A percentile compares a stretch with the other conserved stretches of the same genome.
Evolutionary conservation across 768 basidiomycete species (phyloP).

Genomic region (Coprinopsis marcescibilis): DNA sequence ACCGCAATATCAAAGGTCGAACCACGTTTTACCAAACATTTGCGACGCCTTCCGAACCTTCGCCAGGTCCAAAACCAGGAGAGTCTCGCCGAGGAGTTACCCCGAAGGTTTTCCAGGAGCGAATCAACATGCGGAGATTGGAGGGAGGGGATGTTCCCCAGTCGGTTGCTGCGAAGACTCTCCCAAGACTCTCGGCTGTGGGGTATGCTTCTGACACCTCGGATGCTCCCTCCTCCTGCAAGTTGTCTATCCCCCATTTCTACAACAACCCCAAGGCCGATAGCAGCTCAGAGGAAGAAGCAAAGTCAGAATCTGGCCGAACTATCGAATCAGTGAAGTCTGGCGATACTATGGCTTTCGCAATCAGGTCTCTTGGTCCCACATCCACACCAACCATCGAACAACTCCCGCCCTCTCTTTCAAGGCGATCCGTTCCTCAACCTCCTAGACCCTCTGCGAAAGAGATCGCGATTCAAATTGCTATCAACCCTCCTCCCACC

Average conservation of each 20-base stretch:
- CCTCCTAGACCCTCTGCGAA: not conserved
- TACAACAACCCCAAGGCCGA: not conserved
- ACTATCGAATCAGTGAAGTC: not conserved
- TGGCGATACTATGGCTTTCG: not conserved
- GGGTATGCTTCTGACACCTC: not conserved
- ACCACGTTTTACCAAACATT: not conserved
- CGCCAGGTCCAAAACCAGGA: not conserved
- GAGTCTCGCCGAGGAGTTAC: not conserved
- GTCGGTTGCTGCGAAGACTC: not conserved
- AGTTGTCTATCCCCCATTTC: not conserved
- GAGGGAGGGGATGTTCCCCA: not conserved
- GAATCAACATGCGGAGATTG: not conserved
- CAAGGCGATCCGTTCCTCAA: not conserved
- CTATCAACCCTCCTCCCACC: not conserved
- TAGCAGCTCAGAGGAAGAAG: not conserved
- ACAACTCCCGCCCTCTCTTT: not conserved
- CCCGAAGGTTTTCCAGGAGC: not conserved
- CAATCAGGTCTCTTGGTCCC: not conserved
- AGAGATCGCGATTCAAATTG: not conserved
- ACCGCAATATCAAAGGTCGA: not conserved
- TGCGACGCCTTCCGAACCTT: not conserved
- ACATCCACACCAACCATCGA: not conserved
- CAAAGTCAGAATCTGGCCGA: not conserved
- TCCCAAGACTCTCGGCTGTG: not conserved
- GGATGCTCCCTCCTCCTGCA: not conserved